Conservation (phyloP, 2,329 filamentous ascomycete genomes). For the Penicillium janthinellum region DNA sequence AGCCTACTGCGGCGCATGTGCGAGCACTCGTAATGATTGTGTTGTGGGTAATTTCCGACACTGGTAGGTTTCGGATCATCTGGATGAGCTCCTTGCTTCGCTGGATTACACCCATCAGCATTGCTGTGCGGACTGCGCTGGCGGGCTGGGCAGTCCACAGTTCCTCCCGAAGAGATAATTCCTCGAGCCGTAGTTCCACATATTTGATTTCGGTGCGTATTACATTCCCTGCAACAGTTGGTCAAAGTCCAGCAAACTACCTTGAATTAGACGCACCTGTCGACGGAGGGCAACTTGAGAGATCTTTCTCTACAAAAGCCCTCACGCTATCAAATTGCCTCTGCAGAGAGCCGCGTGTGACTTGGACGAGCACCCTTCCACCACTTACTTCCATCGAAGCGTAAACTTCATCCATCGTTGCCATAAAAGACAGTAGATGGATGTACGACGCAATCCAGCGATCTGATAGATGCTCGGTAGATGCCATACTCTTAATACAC, state of each 20-base stretch:
- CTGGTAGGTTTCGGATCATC: background rate
- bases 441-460: background rate
- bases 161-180: background rate
- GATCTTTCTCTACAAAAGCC: background rate
- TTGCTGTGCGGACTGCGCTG: background rate
- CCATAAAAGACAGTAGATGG: background rate
- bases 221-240: background rate
- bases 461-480: background rate
- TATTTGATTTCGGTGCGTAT: background rate
- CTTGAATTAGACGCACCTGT: background rate
- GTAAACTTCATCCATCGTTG: background rate
- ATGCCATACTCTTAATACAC: background rate
- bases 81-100: background rate
- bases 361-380: background rate
- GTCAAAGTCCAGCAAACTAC: background rate
- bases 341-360: background rate
- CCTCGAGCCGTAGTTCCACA: background rate
- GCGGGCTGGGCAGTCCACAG: background rate
- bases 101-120: background rate
- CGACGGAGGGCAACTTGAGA: background rate
- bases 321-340: background rate
- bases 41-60: background rate
- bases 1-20: background rate
- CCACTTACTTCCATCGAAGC: background rate
- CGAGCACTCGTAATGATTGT: background rate